These are phyloP conservation scores for Blastocystis hominis DNA, from an alignment of 352 stramenopile genomes.

Conservation along the genomic window DNA sequence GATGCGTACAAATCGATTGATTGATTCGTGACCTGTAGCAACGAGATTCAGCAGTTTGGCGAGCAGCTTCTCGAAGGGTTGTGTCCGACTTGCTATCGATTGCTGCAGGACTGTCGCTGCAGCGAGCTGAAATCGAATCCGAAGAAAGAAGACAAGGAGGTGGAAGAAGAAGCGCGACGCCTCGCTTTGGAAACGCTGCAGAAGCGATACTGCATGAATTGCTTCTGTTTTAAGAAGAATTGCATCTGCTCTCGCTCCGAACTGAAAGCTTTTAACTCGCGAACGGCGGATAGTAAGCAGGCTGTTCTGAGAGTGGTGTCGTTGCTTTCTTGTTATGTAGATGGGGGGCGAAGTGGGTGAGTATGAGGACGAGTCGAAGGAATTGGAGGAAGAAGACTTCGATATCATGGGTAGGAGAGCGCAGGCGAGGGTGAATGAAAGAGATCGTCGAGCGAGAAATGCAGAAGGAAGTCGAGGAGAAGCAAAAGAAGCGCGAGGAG, in stretches of 20 bases:
- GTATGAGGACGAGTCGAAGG: background rate
- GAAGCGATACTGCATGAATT: constrained; percentile 2
- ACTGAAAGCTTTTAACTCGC: background rate
- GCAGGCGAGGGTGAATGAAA: background rate
- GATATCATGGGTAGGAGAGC: background rate
- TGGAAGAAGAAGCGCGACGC: background rate
- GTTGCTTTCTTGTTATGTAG: background rate
- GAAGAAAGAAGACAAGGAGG: background rate
- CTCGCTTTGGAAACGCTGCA: background rate
- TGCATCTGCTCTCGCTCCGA: background rate
- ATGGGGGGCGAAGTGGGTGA: background rate
- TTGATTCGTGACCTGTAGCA: background rate
- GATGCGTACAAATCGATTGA: background rate
- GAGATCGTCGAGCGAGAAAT: background rate
- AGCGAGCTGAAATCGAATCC: background rate
- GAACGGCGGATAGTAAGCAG: background rate
- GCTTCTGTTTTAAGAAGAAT: background rate
- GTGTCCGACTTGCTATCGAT: background rate
- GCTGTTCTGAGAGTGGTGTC: background rate
- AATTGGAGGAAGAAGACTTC: background rate
- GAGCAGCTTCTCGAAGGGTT: background rate
- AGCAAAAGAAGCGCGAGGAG: background rate
- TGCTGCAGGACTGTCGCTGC: background rate
- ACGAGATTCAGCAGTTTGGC: background rate
- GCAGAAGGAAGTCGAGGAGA: background rate